Conservation (phyloP, 1,139 yeast genomes). For the Pneumocystis murina region DNA sequence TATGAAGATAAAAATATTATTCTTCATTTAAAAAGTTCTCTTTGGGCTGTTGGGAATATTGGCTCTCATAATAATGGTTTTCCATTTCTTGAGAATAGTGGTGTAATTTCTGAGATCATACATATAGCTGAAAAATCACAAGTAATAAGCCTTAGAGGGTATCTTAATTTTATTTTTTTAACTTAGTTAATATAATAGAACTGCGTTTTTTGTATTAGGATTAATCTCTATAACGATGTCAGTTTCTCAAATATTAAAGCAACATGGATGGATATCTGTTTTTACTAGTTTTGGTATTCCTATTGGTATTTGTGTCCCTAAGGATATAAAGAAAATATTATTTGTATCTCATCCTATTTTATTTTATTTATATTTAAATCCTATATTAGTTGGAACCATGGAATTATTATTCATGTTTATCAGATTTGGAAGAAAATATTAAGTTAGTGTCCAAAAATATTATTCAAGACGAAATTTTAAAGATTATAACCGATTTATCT, state of each 20-base stretch:
- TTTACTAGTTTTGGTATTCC: constrained; percentile 40
- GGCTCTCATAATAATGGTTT: constrained; percentile 33
- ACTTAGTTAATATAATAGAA: constrained; percentile 31
- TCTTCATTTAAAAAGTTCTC: constrained; percentile 48
- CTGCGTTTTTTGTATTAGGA: constrained; percentile 68
- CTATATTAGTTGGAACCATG: constrained; percentile 1
- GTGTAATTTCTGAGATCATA: constrained; percentile 41
- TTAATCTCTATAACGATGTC: constrained; percentile 56
- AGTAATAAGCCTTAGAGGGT: constrained; percentile 38
- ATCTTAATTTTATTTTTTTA: not conserved
- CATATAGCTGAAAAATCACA: constrained; percentile 39
- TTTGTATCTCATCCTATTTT: not conserved
- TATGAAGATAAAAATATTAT: constrained; percentile 21
- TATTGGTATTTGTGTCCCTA: constrained; percentile 31
- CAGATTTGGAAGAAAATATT: constrained; percentile 5
- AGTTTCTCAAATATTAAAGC: constrained; percentile 79
- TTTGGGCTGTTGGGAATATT: constrained; percentile 82
- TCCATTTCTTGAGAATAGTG: constrained; percentile 46
- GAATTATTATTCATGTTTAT: not conserved
- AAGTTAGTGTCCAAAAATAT: constrained; percentile 24
- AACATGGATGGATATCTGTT: constrained; percentile 57
- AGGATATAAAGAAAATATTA: constrained; percentile 14
- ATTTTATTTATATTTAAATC: not conserved
- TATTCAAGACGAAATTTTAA: constrained; percentile 34
- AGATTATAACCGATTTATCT: constrained; percentile 39